Evolutionary conservation across 1,284 basidiomycete genomes (phyloP).

Genomic region (Ustilago sp.): DNA sequence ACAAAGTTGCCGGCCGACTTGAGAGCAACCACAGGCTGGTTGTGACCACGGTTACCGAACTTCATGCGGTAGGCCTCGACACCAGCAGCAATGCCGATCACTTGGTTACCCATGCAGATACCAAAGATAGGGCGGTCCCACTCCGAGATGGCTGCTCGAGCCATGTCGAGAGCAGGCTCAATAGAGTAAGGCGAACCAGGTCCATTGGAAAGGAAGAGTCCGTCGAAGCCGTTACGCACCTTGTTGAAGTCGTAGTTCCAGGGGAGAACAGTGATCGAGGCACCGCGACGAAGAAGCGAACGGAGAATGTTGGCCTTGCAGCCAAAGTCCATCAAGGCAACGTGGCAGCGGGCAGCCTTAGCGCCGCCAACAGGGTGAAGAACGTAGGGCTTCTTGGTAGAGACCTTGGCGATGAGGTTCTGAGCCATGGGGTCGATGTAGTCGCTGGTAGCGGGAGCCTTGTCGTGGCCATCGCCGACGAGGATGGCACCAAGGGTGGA

Average conservation of each 20-base stretch:
- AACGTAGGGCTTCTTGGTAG: constrained; percentile 84
- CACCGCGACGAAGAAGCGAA: constrained; percentile 87
- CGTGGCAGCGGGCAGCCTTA: constrained; percentile 74
- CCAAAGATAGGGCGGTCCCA: constrained; percentile 96
- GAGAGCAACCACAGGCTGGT: constrained; percentile 95
- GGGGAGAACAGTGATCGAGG: constrained; percentile 92
- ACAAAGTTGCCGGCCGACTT: constrained; percentile 85
- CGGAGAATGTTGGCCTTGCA: constrained; percentile 97
- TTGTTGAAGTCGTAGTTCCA: constrained; percentile 97
- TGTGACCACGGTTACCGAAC: constrained; percentile 99
- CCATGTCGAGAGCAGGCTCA: constrained; percentile 84
- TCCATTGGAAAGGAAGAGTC: constrained; percentile 95
- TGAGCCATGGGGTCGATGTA: constrained; percentile 87
- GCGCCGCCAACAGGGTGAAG: constrained; percentile 85
- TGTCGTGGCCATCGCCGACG: constrained; percentile 80
- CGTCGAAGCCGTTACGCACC: constrained; percentile 89
- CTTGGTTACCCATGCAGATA: constrained; percentile 87
- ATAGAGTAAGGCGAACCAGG: constrained; percentile 93
- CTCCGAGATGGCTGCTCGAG: constrained; percentile 80
- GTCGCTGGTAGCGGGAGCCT: constrained; percentile 71
- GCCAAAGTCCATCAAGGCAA: constrained; percentile 97
- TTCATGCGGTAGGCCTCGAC: constrained; percentile 96
- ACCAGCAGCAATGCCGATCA: constrained; percentile 96
- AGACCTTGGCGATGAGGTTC: constrained; percentile 93
- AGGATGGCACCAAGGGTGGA: constrained; percentile 94